Base-by-base conservation (phyloP, 1,284 basidiomycete species). In the Puccinia novopanici region DNA sequence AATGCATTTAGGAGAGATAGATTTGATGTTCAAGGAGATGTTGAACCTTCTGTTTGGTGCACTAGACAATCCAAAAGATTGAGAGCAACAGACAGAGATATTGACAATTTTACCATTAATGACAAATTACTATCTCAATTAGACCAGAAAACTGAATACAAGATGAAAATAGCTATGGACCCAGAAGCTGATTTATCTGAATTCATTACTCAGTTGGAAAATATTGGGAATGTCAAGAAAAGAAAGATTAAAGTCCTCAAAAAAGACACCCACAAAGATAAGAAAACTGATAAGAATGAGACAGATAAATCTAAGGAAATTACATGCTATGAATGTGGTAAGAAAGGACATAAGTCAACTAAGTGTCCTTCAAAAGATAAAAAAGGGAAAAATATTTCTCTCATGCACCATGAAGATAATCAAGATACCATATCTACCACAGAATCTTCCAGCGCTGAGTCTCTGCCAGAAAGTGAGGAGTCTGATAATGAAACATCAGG, bases 291-390 rank as follows among this genome's bases (percentile, higher is more conserved):
- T 40, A n/a, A n/a, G n/a, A n/a, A n/a, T n/a, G n/a, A n/a, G 4
- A 42, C n/a, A 17, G 17, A 42, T 42, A 42, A 65, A 42, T 9
- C 13, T 5, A 34, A 42, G 22, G 22, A 40, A 22, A n/a, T 42
- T 22, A 42, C 40, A 2, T 70, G 67, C n/a, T 70, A 27, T 52
- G 27, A 17, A 3, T 70, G 42, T 52, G 67, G 67, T 3, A 52
- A 70, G 30, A 34, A 50, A 30, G 67, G 67, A 12, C 42, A 70
- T 50, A n/a, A n/a, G n/a, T n/a, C n/a, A n/a, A n/a, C n/a, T n/a
- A n/a, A n/a, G n/a, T n/a, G n/a, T n/a, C n/a, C 67, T 57, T 4
- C 9, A 13, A 52, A 52, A n/a, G 45, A 67, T 4, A 67, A 45
- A 17, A 15, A 9, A 13, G 37, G 37, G 15, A 61, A 61, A 4